phyloP scores from a whole-genome alignment of 2,329 filamentous ascomycete species.

The Amauroascus verrucosus region DNA sequence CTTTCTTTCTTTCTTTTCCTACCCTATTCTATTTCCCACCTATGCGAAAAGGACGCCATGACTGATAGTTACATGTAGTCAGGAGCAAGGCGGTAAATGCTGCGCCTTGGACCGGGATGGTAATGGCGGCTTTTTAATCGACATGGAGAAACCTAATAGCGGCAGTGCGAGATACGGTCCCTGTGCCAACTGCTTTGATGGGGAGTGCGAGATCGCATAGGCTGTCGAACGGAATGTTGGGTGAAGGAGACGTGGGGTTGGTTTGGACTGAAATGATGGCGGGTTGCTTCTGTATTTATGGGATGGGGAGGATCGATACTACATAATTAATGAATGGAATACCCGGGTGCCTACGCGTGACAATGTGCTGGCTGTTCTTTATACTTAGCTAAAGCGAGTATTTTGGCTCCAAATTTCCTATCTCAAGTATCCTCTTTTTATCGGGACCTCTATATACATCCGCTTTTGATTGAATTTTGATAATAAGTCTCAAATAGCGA shows the following conservation, averaged over 20 bases:
- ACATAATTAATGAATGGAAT: too few species aligned
- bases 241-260: background rate
- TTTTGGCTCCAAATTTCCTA: too few species aligned
- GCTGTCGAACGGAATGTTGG: background rate
- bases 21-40: background rate
- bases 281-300: background rate
- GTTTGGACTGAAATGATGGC: background rate
- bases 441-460: too few species aligned
- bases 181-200: conserved; percentile 1
- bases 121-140: background rate
- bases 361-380: too few species aligned
- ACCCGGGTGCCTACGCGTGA: too few species aligned
- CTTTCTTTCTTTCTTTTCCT: too few species aligned
- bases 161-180: background rate
- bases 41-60: background rate
- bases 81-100: background rate
- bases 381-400: too few species aligned
- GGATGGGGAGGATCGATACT: background rate
- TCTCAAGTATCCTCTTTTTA: too few species aligned
- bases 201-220: background rate
- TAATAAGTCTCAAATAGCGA: too few species aligned
- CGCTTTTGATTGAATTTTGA: too few species aligned
- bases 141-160: background rate
- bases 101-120: background rate
- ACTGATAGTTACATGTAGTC: background rate